These are phyloP conservation scores for Paramarasmius palmivorus DNA, from an alignment of 1,284 basidiomycete species.

Conservation along the genomic window DNA sequence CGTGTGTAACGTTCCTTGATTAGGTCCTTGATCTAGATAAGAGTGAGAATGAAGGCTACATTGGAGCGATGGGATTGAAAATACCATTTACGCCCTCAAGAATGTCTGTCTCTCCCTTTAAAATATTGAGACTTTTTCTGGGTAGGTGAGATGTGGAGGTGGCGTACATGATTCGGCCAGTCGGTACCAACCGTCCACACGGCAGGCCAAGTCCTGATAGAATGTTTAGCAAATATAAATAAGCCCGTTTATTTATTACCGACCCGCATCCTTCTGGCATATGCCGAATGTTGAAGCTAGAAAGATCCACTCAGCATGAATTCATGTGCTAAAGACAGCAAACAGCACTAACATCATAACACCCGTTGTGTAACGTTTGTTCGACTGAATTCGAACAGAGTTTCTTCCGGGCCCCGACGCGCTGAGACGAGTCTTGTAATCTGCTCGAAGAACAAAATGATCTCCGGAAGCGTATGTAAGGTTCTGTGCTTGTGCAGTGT, in stretches of 20 bases:
- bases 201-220: constrained; percentile 54
- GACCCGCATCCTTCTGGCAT: constrained; percentile 29
- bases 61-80: no score
- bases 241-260: constrained; percentile 1
- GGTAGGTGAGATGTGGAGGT: not conserved
- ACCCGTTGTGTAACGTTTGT: constrained; percentile 43
- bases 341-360: constrained; percentile 44
- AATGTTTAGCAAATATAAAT: not conserved
- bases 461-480: constrained; percentile 34
- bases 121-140: not conserved
- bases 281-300: constrained; percentile 21
- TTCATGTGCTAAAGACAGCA: not conserved
- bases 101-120: constrained; percentile 68
- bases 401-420: constrained; percentile 46
- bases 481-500: constrained; percentile 33
- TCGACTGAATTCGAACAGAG: constrained; percentile 47
- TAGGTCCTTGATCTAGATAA: constrained; percentile 53
- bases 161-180: constrained; percentile 8
- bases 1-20: constrained; percentile 68
- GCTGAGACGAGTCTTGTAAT: constrained; percentile 43
- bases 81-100: constrained; percentile 37
- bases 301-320: not conserved
- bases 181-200: constrained; percentile 30
- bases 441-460: constrained; percentile 43
- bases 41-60: constrained; percentile 37